Base-by-base conservation (phyloP, 2,329 filamentous ascomycete species). In the Fusarium anguioides region DNA sequence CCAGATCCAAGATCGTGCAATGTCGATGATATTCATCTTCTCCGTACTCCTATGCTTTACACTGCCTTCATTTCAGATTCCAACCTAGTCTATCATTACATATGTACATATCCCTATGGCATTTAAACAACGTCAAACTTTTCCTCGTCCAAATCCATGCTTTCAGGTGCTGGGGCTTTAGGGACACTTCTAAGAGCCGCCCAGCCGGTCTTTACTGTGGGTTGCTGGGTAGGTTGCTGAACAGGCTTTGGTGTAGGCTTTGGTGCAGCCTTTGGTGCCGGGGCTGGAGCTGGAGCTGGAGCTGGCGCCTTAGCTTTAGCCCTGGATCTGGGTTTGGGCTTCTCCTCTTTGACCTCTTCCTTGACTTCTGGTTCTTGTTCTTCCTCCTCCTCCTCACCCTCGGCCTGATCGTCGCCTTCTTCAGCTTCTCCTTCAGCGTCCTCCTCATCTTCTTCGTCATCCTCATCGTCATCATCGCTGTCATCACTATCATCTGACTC, bases 401-500 rank as follows among this genome's bases (percentile, higher is more conserved):
- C 66, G 4, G 52, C 72, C 12, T 67, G 59, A 8, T 53, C 59
- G 11, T 69, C 60, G 6, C 66, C 69, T 3, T 68, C 68, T 12
- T 60, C 74, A 3, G 64, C 69, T 1, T 63, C 73, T 5, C 57
- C 75, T 5, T 68, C 76, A 8, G 60, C 71, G 3, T 68, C 58
- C 14, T 68, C 60, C 12, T 70, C 69, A 6, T 67, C 69, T 5
- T 64, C 72, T 3, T 73, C 79, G 0, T 77, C 79, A 0, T 75
- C 79, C 0, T 79, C 81, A 0, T 77, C 81, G 0, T 75, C 79
- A 0, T 78, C 81, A 0, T 75, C 80, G 0, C 77, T 81, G 0
- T 77, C 81, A 0, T 79, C 82, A 1, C 82, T 82, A 4, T 82
- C 85, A 4, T 86, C 85, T 1, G 85, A 86, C 3, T 84, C 84